phyloP scores from a whole-genome alignment of 768 basidiomycete species.

The Calocera cornea region DNA sequence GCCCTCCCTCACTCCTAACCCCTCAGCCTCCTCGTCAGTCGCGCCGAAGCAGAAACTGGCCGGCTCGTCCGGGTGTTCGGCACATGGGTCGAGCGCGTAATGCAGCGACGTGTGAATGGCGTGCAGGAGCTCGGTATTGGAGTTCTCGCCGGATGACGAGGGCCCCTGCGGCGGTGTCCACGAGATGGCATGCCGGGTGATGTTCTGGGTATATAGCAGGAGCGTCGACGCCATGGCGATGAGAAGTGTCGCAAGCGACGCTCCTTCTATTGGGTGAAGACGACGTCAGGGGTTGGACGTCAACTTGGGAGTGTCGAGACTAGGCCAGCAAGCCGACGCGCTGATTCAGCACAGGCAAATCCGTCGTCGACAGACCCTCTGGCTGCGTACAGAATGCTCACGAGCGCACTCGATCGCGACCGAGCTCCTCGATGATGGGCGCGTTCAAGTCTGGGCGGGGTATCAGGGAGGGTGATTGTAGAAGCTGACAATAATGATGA shows the following conservation, averaged over 20 bases:
- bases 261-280: neutral
- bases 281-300: neutral
- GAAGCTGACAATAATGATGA: slow-evolving; percentile 3
- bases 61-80: slow-evolving; percentile 3
- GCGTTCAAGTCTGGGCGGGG: neutral
- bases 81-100: slow-evolving; percentile 13
- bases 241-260: neutral
- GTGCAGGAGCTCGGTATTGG: slow-evolving; percentile 11
- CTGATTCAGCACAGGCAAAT: slow-evolving; percentile 1
- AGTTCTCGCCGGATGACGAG: slow-evolving; percentile 3
- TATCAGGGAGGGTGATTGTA: neutral
- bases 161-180: slow-evolving; percentile 12
- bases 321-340: neutral
- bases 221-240: neutral
- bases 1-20: neutral
- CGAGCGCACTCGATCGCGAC: neutral
- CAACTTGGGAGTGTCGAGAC: neutral
- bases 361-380: neutral
- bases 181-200: slow-evolving; percentile 13
- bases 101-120: slow-evolving; percentile 12
- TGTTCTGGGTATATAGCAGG: slow-evolving; percentile 13
- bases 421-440: neutral
- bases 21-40: neutral
- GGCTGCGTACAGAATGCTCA: neutral
- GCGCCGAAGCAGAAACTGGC: neutral